Evolutionary conservation across 1,284 basidiomycete species (phyloP).

Genomic region (Taiwanofungus camphoratus): DNA sequence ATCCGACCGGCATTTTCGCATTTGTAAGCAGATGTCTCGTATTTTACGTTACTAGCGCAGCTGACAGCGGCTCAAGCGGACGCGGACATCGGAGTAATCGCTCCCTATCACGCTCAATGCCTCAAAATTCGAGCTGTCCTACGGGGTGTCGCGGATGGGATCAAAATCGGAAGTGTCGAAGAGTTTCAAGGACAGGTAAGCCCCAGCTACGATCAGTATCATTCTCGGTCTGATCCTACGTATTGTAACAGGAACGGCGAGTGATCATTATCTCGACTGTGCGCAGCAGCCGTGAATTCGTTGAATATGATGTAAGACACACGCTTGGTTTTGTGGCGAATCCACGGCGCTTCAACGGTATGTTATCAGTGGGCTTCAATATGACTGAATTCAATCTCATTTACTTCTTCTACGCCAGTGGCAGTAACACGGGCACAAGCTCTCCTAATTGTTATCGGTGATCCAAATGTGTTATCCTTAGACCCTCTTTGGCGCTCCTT

Average conservation of each 20-base stretch:
- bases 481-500: slow-evolving; percentile 53
- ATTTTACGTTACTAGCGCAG: slow-evolving; percentile 3
- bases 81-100: slow-evolving; percentile 54
- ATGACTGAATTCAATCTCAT: not conserved
- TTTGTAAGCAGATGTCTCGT: slow-evolving; percentile 29
- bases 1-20: slow-evolving; percentile 28
- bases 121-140: slow-evolving; percentile 38
- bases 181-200: slow-evolving; percentile 62
- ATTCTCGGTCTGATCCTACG: not conserved
- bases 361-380: slow-evolving; percentile 11
- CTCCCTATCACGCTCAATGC: slow-evolving; percentile 57
- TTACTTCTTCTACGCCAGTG: slow-evolving; percentile 29
- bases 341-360: slow-evolving; percentile 59
- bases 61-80: slow-evolving; percentile 26
- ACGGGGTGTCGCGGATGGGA: slow-evolving; percentile 26
- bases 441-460: slow-evolving; percentile 49
- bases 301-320: slow-evolving; percentile 51
- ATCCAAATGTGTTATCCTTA: slow-evolving; percentile 48
- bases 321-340: slow-evolving; percentile 62
- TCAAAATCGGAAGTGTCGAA: slow-evolving; percentile 62
- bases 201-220: not conserved
- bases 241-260: slow-evolving; percentile 44
- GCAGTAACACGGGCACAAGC: slow-evolving; percentile 54
- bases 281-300: slow-evolving; percentile 48
- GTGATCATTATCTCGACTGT: slow-evolving; percentile 66